Evolutionary conservation across 2,329 filamentous ascomycete genomes (phyloP).

Genomic region (Rhexocercosporidium sp.): DNA sequence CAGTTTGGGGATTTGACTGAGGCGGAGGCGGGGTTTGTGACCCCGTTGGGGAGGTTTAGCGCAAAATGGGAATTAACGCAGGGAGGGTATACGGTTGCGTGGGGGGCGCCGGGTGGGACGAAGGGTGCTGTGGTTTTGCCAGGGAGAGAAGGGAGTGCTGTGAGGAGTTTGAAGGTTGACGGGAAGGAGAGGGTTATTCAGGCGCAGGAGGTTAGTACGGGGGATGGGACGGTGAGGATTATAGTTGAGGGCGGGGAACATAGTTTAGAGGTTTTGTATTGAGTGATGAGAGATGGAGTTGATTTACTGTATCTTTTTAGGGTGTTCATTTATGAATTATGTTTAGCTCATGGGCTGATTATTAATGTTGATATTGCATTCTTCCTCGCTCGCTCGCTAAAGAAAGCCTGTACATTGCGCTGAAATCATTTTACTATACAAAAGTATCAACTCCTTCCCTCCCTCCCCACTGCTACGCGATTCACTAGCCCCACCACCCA

Average conservation of each 20-base stretch:
- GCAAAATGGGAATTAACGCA: conserved; percentile 39
- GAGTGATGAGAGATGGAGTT: background rate
- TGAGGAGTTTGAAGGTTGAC: conserved; percentile 14
- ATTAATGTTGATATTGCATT: too few relatives aligned
- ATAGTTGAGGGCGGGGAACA: conserved; percentile 15
- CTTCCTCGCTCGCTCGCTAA: too few relatives aligned
- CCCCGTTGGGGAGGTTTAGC: conserved; percentile 46
- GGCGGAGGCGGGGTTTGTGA: conserved; percentile 49
- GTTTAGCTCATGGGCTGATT: background rate
- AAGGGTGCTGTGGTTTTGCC: conserved; percentile 27
- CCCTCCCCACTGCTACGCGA: too few relatives aligned
- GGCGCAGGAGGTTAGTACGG: conserved; percentile 3
- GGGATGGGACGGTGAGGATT: conserved; percentile 14
- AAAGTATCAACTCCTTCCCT: too few relatives aligned
- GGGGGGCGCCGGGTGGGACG: conserved; percentile 28
- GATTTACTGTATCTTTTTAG: background rate
- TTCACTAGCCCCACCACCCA: too few relatives aligned
- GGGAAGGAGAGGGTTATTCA: conserved; percentile 1
- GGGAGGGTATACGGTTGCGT: conserved; percentile 25
- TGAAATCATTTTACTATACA: too few relatives aligned
- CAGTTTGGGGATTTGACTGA: conserved; percentile 47
- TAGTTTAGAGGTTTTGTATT: conserved; percentile 19
- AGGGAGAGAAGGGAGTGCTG: background rate
- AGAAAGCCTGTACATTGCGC: too few relatives aligned
- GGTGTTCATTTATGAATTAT: background rate